Evolutionary conservation across 257 asterid species (phyloP), one percentile per base, ranked within the genome.

Genomic region (Solanum corneliomulleri): DNA sequence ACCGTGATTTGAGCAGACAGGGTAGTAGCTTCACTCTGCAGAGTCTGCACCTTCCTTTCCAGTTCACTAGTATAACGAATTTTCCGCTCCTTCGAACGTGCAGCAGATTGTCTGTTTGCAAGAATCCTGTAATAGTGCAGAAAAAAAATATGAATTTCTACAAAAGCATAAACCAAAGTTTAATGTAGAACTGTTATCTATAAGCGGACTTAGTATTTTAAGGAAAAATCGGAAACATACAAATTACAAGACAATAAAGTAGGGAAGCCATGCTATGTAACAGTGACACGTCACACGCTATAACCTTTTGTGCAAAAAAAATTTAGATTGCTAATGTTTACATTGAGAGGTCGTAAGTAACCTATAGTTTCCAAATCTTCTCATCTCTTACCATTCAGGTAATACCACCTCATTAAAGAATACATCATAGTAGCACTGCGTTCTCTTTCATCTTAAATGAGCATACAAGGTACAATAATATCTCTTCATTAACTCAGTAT

Each of bases 51-150:
- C 93, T 96, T 95, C 92, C 93, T 95, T 93, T 96, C 99, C 89
- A 97, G 91, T 91, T 97, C 99, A 42, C 88, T 74, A 5, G 99
- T 95, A 88, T 97, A 97, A 21, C 94, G 95, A 18, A 92, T 89
- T 82, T 97, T 95, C 85, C 99, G 91, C 92, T 97, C 99, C 89
- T 97, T 97, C 1, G 99, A 97, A 23, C 98, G 94, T 18, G 99
- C 98, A 6, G 99, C 99, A 82, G 99, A 97, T 90, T 97, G 98
- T 83, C 99, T 94, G 88, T 97, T 97, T 39, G 99, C 98, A 66
- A 97, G 97, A 90, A 95, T 94, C 92, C 98, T 96, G 90, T 89
- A 81, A 91, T 84, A 76, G n/a, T 49, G 85, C 68, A 81, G 44
- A 81, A 49, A 9, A 9, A 29, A 81, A 18, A 29, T 6, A 47